Conservation (phyloP, 1,139 yeast genomes). For the Casaregolazyma suthepensis region DNA sequence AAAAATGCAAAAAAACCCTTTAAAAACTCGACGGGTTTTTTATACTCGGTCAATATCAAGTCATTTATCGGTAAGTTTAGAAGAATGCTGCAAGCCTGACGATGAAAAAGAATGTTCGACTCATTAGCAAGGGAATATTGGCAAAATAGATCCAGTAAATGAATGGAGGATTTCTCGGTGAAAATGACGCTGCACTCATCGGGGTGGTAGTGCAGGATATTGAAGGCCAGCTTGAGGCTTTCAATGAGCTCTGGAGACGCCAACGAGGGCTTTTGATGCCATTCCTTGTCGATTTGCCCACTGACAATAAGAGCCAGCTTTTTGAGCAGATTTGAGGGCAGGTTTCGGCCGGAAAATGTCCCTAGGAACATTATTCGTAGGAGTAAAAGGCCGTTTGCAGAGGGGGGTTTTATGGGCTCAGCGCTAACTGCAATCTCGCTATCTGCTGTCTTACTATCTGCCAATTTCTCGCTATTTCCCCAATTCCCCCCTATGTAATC, state of each 20-base stretch:
- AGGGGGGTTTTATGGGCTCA: neutral
- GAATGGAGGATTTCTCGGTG: slow-evolving; percentile 12
- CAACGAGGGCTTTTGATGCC: neutral
- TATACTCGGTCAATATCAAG: neutral
- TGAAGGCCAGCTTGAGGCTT: slow-evolving; percentile 19
- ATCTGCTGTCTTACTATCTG: too few relatives aligned
- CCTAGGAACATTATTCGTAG: slow-evolving; percentile 20
- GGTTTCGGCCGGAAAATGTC: slow-evolving; percentile 18
- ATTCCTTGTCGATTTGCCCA: slow-evolving; percentile 9
- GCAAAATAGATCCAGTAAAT: slow-evolving; percentile 13
- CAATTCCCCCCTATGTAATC: neutral
- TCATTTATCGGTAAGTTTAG: slow-evolving; percentile 14
- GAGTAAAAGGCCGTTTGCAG: slow-evolving; percentile 8
- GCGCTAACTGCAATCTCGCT: too few relatives aligned
- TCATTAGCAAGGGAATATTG: slow-evolving; percentile 10
- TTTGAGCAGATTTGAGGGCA: slow-evolving; percentile 13
- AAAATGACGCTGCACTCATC: slow-evolving; percentile 11
- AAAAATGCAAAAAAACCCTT: slow-evolving; percentile 3
- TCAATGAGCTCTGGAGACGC: slow-evolving; percentile 16
- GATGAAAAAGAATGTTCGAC: slow-evolving; percentile 13
- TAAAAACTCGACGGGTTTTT: neutral
- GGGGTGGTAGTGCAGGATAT: slow-evolving; percentile 21
- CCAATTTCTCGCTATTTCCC: neutral
- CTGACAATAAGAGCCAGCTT: slow-evolving; percentile 14
- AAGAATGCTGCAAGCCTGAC: slow-evolving; percentile 17